Conservation (phyloP, 164 flowering plant species). For the Echeveria elegans region DNA sequence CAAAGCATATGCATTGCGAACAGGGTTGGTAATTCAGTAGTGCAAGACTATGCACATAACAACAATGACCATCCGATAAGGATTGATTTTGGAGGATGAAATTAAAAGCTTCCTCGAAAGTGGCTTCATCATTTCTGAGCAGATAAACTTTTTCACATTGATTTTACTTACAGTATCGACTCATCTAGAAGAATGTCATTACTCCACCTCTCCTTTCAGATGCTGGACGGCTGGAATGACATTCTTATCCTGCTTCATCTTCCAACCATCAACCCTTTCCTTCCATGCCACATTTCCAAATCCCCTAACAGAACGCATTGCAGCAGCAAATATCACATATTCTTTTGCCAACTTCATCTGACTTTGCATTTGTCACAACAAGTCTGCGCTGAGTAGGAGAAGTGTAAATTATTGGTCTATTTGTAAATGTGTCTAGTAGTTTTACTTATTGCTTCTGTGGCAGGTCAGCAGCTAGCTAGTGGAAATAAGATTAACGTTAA, state of each 20-base stretch:
- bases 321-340: no score
- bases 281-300: constrained; percentile 73
- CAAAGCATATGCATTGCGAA: constrained; percentile 61
- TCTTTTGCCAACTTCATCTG: no score
- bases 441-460: no score
- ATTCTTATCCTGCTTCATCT: constrained; percentile 68
- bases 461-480: no score
- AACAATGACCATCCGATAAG: constrained; percentile 77
- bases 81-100: constrained; percentile 83
- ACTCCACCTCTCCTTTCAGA: constrained; percentile 69
- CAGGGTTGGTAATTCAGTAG: constrained; percentile 84
- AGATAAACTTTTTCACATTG: not conserved
- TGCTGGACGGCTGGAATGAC: constrained; percentile 62
- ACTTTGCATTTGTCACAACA: no score
- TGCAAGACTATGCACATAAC: constrained; percentile 75
- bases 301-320: no score
- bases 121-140: constrained; percentile 87
- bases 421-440: no score
- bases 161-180: constrained; percentile 38
- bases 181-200: constrained; percentile 60
- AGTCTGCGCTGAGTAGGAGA: no score
- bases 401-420: no score
- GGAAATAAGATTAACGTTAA: no score
- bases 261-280: constrained; percentile 85
- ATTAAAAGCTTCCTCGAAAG: constrained; percentile 84